Evolutionary conservation across 192 early-diverging fungal species (phyloP).

Genomic region (Cetraspora pellucida): DNA sequence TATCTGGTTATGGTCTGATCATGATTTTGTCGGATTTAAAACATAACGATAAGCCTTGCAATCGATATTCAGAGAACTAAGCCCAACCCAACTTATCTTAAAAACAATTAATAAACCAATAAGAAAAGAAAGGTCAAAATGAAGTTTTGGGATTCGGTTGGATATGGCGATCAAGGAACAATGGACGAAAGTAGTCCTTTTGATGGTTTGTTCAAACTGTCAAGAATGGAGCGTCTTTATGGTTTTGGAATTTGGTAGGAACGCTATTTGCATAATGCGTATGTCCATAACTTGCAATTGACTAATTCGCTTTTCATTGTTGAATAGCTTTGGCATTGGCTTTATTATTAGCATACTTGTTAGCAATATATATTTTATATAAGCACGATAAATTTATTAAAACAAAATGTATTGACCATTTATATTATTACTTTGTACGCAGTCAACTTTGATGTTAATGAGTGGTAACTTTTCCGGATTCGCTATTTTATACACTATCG

Average conservation of each 20-base stretch:
- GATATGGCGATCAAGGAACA: constrained; percentile 45
- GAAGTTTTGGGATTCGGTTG: constrained; percentile 30
- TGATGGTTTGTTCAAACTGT: constrained; percentile 50
- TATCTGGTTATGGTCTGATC: too few relatives aligned
- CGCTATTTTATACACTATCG: constrained; percentile 89
- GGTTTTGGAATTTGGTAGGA: constrained; percentile 72
- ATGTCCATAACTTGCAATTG: background rate
- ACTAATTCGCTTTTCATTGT: background rate
- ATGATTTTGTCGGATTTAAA: too few relatives aligned
- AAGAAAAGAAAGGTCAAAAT: background rate
- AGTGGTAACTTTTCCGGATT: constrained; percentile 70
- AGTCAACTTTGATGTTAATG: constrained; percentile 63
- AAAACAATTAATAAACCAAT: too few relatives aligned
- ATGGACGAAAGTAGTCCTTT: constrained; percentile 57
- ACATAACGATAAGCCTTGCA: too few relatives aligned
- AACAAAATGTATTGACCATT: background rate
- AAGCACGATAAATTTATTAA: background rate
- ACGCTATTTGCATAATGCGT: background rate
- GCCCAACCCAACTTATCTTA: too few relatives aligned
- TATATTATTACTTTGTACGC: background rate
- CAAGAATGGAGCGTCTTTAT: constrained; percentile 71
- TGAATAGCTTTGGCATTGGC: constrained; percentile 77
- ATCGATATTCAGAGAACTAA: too few relatives aligned
- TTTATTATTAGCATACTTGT: constrained; percentile 80
- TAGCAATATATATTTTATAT: constrained; percentile 14